These are phyloP conservation scores for Ustilago tritici DNA, from an alignment of 1,284 basidiomycete species.

Conservation along the genomic window DNA sequence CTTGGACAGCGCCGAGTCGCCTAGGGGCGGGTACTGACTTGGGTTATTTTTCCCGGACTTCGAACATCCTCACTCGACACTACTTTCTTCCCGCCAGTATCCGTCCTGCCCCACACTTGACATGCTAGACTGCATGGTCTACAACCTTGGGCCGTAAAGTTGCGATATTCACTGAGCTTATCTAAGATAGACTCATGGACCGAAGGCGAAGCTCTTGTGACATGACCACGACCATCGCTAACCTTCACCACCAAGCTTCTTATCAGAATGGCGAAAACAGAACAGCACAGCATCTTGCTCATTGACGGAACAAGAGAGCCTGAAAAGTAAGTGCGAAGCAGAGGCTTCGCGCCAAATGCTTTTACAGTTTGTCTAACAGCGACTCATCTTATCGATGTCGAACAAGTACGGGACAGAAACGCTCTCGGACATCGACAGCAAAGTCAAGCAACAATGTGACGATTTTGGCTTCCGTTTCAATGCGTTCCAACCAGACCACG, in stretches of 20 bases:
- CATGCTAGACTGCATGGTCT: background rate
- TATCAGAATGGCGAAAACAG: background rate
- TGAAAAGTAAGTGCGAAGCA: slow-evolving; percentile 49
- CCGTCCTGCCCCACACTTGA: background rate
- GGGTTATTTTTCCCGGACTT: slow-evolving; percentile 10
- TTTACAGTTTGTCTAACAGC: background rate
- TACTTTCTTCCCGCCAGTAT: slow-evolving; percentile 23
- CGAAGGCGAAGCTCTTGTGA: background rate
- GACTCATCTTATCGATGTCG: background rate
- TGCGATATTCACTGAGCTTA: background rate
- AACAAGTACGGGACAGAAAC: slow-evolving; percentile 67
- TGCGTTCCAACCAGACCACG: slow-evolving; percentile 69
- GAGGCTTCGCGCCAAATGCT: too few species aligned
- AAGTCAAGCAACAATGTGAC: slow-evolving; percentile 14
- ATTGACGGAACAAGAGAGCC: slow-evolving; percentile 69
- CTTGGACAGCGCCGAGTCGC: background rate
- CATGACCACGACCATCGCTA: slow-evolving; percentile 7
- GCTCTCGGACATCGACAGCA: slow-evolving; percentile 55
- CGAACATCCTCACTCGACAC: background rate
- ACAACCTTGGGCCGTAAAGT: background rate
- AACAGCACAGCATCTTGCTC: slow-evolving; percentile 34
- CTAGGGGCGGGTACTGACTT: slow-evolving; percentile 13
- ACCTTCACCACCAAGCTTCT: background rate
- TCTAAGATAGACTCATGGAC: too few species aligned
- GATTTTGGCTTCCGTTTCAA: slow-evolving; percentile 17